Evolutionary conservation across 1,284 basidiomycete species (phyloP), one percentile per base, ranked within the genome.

Genomic region (Cystobasidium slooffiae): DNA sequence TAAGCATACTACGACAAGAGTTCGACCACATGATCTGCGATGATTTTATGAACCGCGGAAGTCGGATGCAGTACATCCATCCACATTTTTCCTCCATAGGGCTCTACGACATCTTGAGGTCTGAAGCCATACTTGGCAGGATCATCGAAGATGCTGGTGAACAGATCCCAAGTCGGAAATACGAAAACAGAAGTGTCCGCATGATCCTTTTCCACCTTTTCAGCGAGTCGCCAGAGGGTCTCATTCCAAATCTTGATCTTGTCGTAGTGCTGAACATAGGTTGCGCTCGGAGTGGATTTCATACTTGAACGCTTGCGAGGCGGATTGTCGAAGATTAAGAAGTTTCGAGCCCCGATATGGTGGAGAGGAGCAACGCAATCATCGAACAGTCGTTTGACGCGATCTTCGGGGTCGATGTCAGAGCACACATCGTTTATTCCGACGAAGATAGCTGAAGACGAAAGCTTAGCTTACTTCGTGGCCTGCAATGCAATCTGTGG

Each of bases 391-490:
- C 16, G n/a, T 16, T 18, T 31, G 20, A 67, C 65, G 20, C 18
- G 22, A 14, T 22, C 51, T 16, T 6, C 18, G 8, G 39, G n/a
- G 39, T 53, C 20, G 5, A 67, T 9, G 14, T 22, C 20, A 16
- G 20, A 20, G 51, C 65, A 67, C 2, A 67, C 65, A 37, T 67
- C 65, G 49, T 67, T 67, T 46, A 67, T 67, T 1, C 65, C 65
- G 14, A 67, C 51, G 12, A 51, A 67, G 46, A 67, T 43, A 41
- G 49, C 65, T 67, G 47, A 6, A 20, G 9, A 43, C 2, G 14
- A 53, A n/a, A 31, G 16, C 41, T 22, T 22, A 20, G 31, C 24
- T 37, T 20, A 3, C 18, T 18, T 22, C 14, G 6, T 16, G 14
- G 14, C 47, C 1, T 20, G 6, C 1, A 51, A 20, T 14, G 6